phyloP scores from a whole-genome alignment of 768 basidiomycete genomes.

The Gloeostereum incarnatum region DNA sequence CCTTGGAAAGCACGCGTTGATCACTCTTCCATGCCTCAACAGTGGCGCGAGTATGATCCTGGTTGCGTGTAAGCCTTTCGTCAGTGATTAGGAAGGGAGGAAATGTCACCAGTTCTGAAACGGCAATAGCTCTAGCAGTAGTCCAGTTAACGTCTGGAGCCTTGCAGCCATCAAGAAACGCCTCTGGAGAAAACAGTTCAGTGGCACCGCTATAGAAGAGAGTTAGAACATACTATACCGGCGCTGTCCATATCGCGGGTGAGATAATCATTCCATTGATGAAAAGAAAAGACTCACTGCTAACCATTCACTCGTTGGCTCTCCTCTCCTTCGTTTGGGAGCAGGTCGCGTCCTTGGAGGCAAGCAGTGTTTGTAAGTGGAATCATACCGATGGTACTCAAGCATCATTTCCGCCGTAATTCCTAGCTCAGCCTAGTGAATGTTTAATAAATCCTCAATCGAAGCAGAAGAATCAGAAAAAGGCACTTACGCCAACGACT shows the following conservation, averaged over 20 bases:
- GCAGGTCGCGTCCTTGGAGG: constrained; percentile 1
- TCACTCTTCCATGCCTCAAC: not conserved
- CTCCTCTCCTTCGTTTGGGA: constrained; percentile 2
- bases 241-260: too few relatives aligned
- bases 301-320: too few relatives aligned
- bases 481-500: too few relatives aligned
- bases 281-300: too few relatives aligned
- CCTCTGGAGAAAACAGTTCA: constrained; percentile 3
- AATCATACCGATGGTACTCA: constrained; percentile 1
- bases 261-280: too few relatives aligned
- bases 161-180: constrained; percentile 7
- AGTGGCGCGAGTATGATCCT: not conserved
- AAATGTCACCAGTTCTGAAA: constrained; percentile 9
- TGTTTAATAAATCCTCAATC: too few relatives aligned
- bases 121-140: constrained; percentile 7
- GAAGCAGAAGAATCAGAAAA: too few relatives aligned
- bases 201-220: constrained; percentile 2
- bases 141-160: constrained; percentile 9
- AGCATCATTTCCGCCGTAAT: constrained; percentile 3
- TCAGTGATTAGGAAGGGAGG: too few relatives aligned
- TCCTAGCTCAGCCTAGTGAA: too few relatives aligned
- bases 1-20: not conserved
- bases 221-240: too few relatives aligned
- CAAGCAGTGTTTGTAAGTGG: not conserved
- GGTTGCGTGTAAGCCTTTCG: not conserved